Evolutionary conservation across 1,139 yeast species (phyloP), one percentile per base, ranked within the genome.

Genomic region (Candida albicans): DNA sequence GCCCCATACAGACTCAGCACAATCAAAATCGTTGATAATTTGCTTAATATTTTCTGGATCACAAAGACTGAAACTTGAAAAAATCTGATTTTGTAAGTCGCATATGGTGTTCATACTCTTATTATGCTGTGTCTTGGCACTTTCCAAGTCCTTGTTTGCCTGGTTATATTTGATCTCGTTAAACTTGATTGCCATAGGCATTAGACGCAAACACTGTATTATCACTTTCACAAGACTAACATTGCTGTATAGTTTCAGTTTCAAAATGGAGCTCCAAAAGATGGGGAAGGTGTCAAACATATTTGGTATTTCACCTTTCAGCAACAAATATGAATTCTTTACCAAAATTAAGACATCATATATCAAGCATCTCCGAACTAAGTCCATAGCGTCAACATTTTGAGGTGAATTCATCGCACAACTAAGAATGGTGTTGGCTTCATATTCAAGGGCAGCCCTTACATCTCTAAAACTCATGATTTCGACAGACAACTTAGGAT

Each of bases 1-100:
- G 0, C 87, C 75, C 90, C 91, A 86, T 44, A 82, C 72, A 0
- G 90, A 85, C 26, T 60, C 57, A 42, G 82, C 61, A n/a, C 64
- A 58, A 1, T 52, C 51, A 1, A 47, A 39, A 34, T 58, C 52
- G 2, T 48, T 45, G 25, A 70, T 57, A 2, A 68, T 54, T 8
- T 57, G 54, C 36, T 72, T 68, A 38, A 85, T 64, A 18, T 68
- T 65, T 2, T 60, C 50, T 0, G 80, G 70, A 27, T 79, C 81
- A 37, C 77, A 59, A 44, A 70, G 55, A 37, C 71, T 60, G 10
- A 71, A 50, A 37, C 67, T 67, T 15, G 68, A 74, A 42, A 71
- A 57, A 18, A 70, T 52, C 2, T 50, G 49, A 10, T 58, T 59
- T 26, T 68, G 50, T 13, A 53, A 52, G 3, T 52, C 49, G 33